phyloP scores from a whole-genome alignment of 345 rosid species.

The Bretschneidera sinensis region DNA sequence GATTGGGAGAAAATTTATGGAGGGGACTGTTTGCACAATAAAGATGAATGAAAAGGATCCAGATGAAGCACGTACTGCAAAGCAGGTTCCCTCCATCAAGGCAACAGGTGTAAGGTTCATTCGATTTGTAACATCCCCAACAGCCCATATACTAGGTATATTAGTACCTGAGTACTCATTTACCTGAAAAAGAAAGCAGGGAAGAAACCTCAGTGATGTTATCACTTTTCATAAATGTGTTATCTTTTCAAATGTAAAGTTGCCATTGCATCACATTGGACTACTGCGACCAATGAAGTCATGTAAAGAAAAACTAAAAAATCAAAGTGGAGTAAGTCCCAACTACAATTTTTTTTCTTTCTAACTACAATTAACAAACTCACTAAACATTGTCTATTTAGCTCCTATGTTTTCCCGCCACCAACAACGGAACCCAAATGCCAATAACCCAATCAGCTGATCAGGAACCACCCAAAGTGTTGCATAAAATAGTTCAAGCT shows the following conservation, averaged over 20 bases:
- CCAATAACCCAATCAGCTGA: background rate
- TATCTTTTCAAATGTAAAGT: no score
- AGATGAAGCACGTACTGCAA: constrained; percentile 64
- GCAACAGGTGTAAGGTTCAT: constrained; percentile 99
- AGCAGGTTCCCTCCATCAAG: constrained; percentile 89
- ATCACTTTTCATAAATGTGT: background rate
- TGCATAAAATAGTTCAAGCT: background rate
- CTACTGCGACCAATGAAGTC: background rate
- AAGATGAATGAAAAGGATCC: constrained; percentile 11
- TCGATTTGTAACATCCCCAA: constrained; percentile 96
- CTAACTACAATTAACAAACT: no score
- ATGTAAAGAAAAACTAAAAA: background rate
- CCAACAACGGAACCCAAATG: background rate
- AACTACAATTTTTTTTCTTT: no score
- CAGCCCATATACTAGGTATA: constrained; percentile 92
- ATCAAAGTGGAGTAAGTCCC: background rate
- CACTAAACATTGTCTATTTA: background rate
- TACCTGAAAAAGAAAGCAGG: constrained; percentile 50
- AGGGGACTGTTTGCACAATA: background rate
- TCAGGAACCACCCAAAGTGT: background rate
- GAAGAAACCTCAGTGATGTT: background rate
- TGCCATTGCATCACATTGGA: no score
- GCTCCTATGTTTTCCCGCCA: background rate
- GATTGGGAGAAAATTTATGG: background rate
- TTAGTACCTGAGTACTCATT: constrained; percentile 83